These are phyloP conservation scores for Pyronema domesticum DNA, from an alignment of 495 filamentous ascomycete genomes.

Conservation along the genomic window DNA sequence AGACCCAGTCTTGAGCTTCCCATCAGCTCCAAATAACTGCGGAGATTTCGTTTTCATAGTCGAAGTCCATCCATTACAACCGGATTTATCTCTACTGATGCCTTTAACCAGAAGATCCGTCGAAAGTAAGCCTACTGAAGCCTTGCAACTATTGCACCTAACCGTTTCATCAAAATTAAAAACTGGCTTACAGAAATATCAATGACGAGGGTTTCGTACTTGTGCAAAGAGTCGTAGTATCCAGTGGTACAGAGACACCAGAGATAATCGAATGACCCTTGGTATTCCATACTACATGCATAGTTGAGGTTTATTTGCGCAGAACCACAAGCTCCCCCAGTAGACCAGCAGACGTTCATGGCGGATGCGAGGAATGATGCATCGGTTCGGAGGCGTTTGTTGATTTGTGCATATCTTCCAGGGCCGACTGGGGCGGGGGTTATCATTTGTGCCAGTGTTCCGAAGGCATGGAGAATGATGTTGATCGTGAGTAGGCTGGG, in stretches of 20 bases:
- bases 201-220: neutral
- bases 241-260: neutral
- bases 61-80: neutral
- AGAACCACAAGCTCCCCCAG: neutral
- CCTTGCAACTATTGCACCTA: neutral
- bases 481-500: neutral
- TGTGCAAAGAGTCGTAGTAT: neutral
- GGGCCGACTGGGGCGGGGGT: neutral
- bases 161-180: neutral
- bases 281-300: neutral
- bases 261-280: neutral
- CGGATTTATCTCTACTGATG: neutral
- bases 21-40: neutral
- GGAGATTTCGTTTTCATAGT: neutral
- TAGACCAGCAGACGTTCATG: neutral
- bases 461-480: neutral
- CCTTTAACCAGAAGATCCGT: neutral
- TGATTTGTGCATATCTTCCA: neutral
- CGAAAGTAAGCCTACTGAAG: neutral
- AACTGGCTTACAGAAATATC: neutral
- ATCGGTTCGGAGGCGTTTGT: neutral
- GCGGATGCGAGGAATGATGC: neutral
- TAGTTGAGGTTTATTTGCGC: neutral
- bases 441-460: neutral
- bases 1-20: neutral